Evolutionary conservation across 1,139 yeast genomes (phyloP).

Genomic region (Saccharomyces hybrid): DNA sequence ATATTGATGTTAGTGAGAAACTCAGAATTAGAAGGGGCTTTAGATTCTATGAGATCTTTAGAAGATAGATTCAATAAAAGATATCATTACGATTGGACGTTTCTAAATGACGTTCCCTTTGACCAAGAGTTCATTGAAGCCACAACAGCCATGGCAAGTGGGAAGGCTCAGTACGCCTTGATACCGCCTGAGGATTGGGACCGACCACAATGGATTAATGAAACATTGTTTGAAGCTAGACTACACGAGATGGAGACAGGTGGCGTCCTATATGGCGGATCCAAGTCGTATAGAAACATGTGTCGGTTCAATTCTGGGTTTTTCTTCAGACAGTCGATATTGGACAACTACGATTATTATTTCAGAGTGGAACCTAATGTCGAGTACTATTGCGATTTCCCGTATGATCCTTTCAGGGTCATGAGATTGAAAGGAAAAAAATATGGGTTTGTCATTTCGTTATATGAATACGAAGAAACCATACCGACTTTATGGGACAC

Average conservation of each 20-base stretch:
- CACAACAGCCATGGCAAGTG: too few relatives aligned
- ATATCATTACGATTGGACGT: too few relatives aligned
- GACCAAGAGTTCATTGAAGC: too few relatives aligned
- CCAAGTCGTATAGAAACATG: constrained; percentile 74
- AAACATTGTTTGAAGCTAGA: too few relatives aligned
- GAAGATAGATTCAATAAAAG: too few relatives aligned
- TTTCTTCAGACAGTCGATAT: constrained; percentile 65
- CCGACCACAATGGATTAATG: too few relatives aligned
- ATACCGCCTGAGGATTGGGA: too few relatives aligned
- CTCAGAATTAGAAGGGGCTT: too few relatives aligned
- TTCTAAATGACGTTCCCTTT: too few relatives aligned
- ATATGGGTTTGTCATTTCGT: constrained; percentile 78
- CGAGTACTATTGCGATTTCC: constrained; percentile 72
- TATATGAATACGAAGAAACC: constrained; percentile 74
- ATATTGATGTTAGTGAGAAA: neutral
- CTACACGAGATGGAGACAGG: constrained; percentile 48
- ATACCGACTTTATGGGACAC: constrained; percentile 78
- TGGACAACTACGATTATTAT: constrained; percentile 67
- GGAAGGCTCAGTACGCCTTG: too few relatives aligned
- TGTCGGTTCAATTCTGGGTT: constrained; percentile 77
- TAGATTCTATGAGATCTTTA: too few relatives aligned
- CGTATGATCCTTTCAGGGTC: constrained; percentile 76
- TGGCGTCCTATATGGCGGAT: constrained; percentile 66
- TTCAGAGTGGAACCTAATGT: constrained; percentile 94
- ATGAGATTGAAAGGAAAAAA: constrained; percentile 64